Evolutionary conservation across 306 rosid genomes (phyloP), one percentile per base, ranked within the genome.

Genomic region (Cucumis melo): DNA sequence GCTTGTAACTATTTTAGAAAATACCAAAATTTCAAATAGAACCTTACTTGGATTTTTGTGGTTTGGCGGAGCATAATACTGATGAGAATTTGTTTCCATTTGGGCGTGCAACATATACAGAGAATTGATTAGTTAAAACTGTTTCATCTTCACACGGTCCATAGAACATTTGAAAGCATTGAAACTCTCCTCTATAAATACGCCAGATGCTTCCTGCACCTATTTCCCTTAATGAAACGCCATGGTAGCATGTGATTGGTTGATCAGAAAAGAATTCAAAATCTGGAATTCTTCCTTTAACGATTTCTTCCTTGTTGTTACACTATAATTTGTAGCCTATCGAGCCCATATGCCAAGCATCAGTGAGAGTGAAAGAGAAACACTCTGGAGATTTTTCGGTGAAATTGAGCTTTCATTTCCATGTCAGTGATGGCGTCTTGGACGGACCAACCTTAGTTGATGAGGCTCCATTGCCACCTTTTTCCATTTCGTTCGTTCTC

Each of bases 131-230:
- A 27, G 96, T 96, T 74, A 93, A 83, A 86, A 91, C 84, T 53
- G 98, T 93, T 74, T 87, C 88, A 60, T 89, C 98, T 87, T 93
- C 90, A 50, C 90, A 89, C 60, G 9, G 61, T 78, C 46, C 76
- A 32, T 93, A 90, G 83, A 87, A 88, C 57, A 93, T 79, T 79
- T 93, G 97, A 93, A 87, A 93, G 27, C 98, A 89, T 88, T 93
- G 97, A 85, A 93, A 93, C 66, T 91, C 93, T 32, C 98, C 98
- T 82, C 70, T 83, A 73, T 81, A 87, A 84, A 92, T 86, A 87
- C 97, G 89, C 29, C 96, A 97, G 34, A 93, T 91, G 87, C 93
- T 91, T 88, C 98, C 98, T 32, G 90, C 84, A 73, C 98, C 77
- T 9, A 74, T 54, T 9, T 64, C 77, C 34, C 77, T 64, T 34